Evolutionary conservation across 2,329 filamentous ascomycete species (phyloP).

Genomic region (Beauveria varroae): DNA sequence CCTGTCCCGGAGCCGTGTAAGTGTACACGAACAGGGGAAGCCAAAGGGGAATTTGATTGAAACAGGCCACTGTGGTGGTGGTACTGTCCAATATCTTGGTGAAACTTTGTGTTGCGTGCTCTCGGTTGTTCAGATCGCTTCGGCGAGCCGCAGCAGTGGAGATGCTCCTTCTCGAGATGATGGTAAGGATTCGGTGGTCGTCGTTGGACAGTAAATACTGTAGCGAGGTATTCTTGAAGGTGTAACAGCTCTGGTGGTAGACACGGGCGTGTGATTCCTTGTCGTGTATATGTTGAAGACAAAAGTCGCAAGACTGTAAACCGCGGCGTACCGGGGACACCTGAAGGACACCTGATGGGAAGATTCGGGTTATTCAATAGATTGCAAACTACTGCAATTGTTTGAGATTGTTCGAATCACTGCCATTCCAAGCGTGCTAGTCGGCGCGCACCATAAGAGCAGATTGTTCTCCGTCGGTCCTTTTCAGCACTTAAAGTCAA

Average conservation of each 20-base stretch:
- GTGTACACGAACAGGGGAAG: neutral
- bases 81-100: conserved; percentile 8
- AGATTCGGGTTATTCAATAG: neutral
- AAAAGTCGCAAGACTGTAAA: neutral
- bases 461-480: conserved; percentile 8
- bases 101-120: conserved; percentile 5
- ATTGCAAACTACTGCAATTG: neutral
- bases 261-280: neutral
- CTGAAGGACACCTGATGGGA: neutral
- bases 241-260: neutral
- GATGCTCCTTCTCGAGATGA: neutral
- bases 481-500: conserved; percentile 1
- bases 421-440: conserved; percentile 4
- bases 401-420: neutral
- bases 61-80: neutral
- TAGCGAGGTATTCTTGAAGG: neutral
- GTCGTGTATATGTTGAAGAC: neutral
- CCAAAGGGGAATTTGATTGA: neutral
- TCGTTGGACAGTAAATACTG: neutral
- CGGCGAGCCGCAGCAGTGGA: neutral
- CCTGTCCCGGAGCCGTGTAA: neutral
- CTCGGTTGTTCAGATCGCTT: conserved; percentile 8
- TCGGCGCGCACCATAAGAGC: neutral
- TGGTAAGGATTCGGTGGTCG: neutral
- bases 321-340: neutral